Percentiles rank a stretch among this genome's conserved stretches.
phyloP scores from a whole-genome alignment of 257 asterid genomes.

The Solanum medicagineum region DNA sequence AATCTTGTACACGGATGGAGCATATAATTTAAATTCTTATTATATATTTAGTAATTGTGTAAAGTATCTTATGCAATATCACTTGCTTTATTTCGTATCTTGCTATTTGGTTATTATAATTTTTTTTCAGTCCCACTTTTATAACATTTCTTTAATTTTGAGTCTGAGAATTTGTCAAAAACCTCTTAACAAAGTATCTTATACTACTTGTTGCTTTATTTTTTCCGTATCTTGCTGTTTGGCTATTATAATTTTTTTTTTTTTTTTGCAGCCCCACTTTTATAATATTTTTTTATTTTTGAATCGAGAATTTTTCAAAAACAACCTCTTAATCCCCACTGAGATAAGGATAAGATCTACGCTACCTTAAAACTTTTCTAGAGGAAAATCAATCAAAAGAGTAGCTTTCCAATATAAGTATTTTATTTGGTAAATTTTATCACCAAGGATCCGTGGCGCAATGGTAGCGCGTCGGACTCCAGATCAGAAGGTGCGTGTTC shows the following conservation, averaged over 20 bases:
- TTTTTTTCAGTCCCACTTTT: too few species aligned
- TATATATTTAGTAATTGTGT: too few species aligned
- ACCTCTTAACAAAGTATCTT: background rate
- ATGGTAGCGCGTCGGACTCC: conserved; percentile 99
- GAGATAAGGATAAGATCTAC: background rate
- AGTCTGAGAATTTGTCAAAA: background rate
- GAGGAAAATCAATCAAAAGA: too few species aligned
- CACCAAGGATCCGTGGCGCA: conserved; percentile 77
- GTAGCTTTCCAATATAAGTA: too few species aligned
- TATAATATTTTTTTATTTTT: background rate
- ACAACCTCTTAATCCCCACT: background rate
- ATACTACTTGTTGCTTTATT: background rate
- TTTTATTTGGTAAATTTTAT: too few species aligned
- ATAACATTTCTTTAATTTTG: background rate
- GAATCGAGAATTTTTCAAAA: too few species aligned
- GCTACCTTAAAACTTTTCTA: too few species aligned
- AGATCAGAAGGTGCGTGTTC: conserved; percentile 99
- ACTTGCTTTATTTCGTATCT: background rate
- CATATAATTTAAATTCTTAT: too few species aligned
- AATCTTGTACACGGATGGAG: rapidly evolving
- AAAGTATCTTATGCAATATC: too few species aligned
- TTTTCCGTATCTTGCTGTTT: background rate
- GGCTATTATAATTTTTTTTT: background rate
- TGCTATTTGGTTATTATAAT: background rate
- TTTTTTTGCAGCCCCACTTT: too few species aligned